These are phyloP conservation scores for Leccinum subrobustum DNA, from an alignment of 1,284 basidiomycete species.

Conservation along the genomic window DNA sequence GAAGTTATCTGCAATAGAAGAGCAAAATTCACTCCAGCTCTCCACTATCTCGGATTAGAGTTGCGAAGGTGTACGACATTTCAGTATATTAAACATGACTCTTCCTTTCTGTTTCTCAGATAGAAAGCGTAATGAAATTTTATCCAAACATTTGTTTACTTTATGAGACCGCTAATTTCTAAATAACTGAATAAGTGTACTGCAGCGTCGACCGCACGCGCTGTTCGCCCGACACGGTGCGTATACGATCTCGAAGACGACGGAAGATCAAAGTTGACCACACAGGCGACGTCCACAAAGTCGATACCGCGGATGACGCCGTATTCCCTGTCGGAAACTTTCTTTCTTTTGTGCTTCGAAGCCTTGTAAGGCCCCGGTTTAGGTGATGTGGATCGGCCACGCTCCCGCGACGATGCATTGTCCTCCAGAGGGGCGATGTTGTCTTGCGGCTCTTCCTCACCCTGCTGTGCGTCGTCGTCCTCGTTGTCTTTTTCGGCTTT, in stretches of 20 bases:
- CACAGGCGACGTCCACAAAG: slow-evolving; percentile 97
- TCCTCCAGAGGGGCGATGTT: not conserved
- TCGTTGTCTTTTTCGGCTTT: slow-evolving; percentile 53
- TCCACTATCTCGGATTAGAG: no score
- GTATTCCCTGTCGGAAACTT: slow-evolving; percentile 71
- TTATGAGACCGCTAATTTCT: no score
- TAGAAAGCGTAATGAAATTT: no score
- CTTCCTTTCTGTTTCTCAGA: no score
- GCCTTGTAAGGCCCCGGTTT: slow-evolving; percentile 31
- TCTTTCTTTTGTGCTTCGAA: slow-evolving; percentile 41
- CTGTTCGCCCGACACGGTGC: slow-evolving; percentile 95
- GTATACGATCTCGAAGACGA: slow-evolving; percentile 88
- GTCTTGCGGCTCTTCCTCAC: slow-evolving; percentile 7
- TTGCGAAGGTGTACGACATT: no score
- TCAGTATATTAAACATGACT: no score
- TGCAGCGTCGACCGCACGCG: slow-evolving; percentile 57
- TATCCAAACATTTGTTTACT: no score
- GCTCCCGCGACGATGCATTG: not conserved
- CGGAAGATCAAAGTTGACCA: slow-evolving; percentile 98
- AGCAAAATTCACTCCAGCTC: no score
- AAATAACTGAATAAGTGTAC: no score
- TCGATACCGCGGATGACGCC: slow-evolving; percentile 97
- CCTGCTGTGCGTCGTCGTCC: slow-evolving; percentile 41
- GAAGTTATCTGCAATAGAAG: no score
- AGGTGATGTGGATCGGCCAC: slow-evolving; percentile 8